Evolutionary conservation across 768 basidiomycete species (phyloP).

Genomic region (Hygrophorus russula): DNA sequence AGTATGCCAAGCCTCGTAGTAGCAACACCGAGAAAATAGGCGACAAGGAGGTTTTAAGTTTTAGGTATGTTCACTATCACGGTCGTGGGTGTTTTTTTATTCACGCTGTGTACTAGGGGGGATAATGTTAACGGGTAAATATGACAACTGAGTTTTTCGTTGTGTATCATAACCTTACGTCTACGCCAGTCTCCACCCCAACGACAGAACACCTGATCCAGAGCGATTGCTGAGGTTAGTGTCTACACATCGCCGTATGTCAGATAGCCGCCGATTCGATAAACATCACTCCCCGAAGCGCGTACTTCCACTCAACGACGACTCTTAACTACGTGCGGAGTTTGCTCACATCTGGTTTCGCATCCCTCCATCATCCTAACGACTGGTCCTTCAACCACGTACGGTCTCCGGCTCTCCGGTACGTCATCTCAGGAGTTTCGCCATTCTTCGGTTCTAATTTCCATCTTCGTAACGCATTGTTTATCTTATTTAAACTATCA

Average conservation of each 20-base stretch:
- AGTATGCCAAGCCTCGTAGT: conserved; percentile 91
- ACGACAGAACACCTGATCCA: conserved; percentile 84
- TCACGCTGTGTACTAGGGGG: conserved; percentile 41
- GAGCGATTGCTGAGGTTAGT: conserved; percentile 71
- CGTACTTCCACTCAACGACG: conserved; percentile 92
- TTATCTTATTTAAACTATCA: conserved; percentile 1
- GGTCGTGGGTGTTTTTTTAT: background rate
- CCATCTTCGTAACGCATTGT: background rate
- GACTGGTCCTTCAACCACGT: conserved; percentile 93
- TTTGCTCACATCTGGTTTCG: conserved; percentile 86
- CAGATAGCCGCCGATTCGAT: background rate
- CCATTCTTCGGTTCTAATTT: conserved; percentile 2
- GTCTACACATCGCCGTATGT: background rate
- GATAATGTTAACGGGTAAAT: conserved; percentile 91
- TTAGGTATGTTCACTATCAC: conserved; percentile 46
- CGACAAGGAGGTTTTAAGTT: conserved; percentile 71
- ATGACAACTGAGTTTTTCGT: conserved; percentile 2
- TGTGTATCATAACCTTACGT: conserved; percentile 8
- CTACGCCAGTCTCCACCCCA: conserved; percentile 42
- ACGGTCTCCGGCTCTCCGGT: conserved; percentile 69
- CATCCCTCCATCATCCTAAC: conserved; percentile 80
- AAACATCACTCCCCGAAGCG: conserved; percentile 30
- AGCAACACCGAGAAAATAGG: conserved; percentile 72
- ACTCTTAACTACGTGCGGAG: conserved; percentile 90
- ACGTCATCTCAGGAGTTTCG: conserved; percentile 10